phyloP scores from a whole-genome alignment of 768 basidiomycete genomes.

The Tulasnella sp. region DNA sequence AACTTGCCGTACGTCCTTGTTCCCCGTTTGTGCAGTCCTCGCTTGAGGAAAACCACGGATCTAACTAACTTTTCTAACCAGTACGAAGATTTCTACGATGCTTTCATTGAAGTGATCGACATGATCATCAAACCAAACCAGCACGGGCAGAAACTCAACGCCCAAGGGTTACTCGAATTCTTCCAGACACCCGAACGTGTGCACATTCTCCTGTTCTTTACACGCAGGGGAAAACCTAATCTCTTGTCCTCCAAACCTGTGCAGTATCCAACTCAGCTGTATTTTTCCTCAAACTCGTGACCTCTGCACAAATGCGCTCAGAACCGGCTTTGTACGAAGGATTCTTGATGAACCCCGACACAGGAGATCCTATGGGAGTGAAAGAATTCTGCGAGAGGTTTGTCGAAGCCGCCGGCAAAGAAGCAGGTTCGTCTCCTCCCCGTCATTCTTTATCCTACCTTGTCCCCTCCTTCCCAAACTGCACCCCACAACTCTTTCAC shows the following conservation, averaged over 20 bases:
- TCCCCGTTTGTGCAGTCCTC: background rate
- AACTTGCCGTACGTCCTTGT: slow-evolving; percentile 53
- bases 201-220: slow-evolving; percentile 30
- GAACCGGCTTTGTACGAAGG: slow-evolving; percentile 58
- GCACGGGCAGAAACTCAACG: slow-evolving; percentile 41
- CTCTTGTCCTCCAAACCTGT: background rate
- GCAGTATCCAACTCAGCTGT: slow-evolving; percentile 70
- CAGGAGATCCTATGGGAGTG: slow-evolving; percentile 53
- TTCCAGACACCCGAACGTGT: slow-evolving; percentile 58
- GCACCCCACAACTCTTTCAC: background rate
- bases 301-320: slow-evolving; percentile 75
- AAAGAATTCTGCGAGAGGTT: slow-evolving; percentile 69
- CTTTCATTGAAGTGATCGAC: slow-evolving; percentile 53
- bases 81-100: slow-evolving; percentile 62
- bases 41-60: too few relatives aligned
- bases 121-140: slow-evolving; percentile 43
- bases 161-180: slow-evolving; percentile 44
- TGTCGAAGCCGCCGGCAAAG: slow-evolving; percentile 73
- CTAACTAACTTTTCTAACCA: slow-evolving; percentile 19
- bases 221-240: background rate
- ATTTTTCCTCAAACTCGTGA: slow-evolving; percentile 74
- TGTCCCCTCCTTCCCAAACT: too few relatives aligned
- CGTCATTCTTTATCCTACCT: background rate
- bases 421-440: slow-evolving; percentile 54
- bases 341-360: slow-evolving; percentile 77